These are phyloP conservation scores for Mortierella sp. DNA, from an alignment of 371 early-diverging fungal species.

Conservation along the genomic window DNA sequence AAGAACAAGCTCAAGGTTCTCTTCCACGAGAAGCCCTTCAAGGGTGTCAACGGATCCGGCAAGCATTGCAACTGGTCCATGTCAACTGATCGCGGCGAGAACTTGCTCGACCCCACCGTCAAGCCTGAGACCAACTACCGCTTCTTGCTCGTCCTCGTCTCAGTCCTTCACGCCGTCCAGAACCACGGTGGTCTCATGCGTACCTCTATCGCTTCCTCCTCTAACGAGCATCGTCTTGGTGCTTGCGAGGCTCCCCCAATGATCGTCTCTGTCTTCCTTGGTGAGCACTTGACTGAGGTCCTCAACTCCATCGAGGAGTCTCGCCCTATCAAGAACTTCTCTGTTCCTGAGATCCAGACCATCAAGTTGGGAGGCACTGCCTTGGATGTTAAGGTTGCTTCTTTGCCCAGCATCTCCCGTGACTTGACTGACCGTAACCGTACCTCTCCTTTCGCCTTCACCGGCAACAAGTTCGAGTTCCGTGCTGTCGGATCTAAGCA, in stretches of 20 bases:
- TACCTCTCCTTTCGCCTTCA: slow-evolving; percentile 98
- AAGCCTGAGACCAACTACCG: slow-evolving; percentile 93
- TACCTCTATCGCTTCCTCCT: slow-evolving; percentile 91
- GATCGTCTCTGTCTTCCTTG: slow-evolving; percentile 95
- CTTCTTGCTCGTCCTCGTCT: slow-evolving; percentile 73
- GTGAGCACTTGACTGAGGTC: slow-evolving; percentile 94
- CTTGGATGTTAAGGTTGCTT: slow-evolving; percentile 94
- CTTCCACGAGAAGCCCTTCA: slow-evolving; percentile 99
- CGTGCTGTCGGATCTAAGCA: slow-evolving; percentile 98
- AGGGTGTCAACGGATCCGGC: slow-evolving; percentile 72
- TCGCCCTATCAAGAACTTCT: slow-evolving; percentile 86
- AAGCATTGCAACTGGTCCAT: slow-evolving; percentile 98
- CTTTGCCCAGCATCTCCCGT: slow-evolving; percentile 91
- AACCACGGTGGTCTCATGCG: slow-evolving; percentile 91
- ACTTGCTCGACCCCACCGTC: slow-evolving; percentile 94
- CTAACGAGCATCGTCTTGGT: slow-evolving; percentile 98
- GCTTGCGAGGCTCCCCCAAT: slow-evolving; percentile 70
- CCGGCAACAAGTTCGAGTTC: slow-evolving; percentile 99
- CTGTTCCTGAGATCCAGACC: slow-evolving; percentile 85
- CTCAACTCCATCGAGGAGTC: slow-evolving; percentile 89
- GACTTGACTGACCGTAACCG: slow-evolving; percentile 99
- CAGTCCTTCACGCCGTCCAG: slow-evolving; percentile 90
- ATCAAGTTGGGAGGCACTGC: slow-evolving; percentile 96
- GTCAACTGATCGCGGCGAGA: slow-evolving; percentile 94
- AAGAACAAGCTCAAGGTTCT: slow-evolving; percentile 96